phyloP scores from a whole-genome alignment of 768 basidiomycete genomes.

The Panaeolus papilionaceus region DNA sequence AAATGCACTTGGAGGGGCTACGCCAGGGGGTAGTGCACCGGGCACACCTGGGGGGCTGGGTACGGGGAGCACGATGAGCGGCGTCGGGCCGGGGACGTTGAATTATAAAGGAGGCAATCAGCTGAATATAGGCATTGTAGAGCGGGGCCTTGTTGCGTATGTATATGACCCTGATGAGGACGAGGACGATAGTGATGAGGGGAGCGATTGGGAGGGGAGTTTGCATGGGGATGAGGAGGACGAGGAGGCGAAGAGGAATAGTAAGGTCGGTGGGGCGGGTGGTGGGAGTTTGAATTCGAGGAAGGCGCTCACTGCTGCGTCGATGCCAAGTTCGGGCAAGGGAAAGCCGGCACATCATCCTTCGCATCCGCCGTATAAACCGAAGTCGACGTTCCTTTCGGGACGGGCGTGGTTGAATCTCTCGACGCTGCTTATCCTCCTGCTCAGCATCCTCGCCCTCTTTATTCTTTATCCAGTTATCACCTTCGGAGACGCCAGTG shows the following conservation, averaged over 20 bases:
- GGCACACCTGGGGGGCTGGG: background rate
- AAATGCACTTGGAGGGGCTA: too few relatives aligned
- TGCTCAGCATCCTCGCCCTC: conserved; percentile 62
- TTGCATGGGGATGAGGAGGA: conserved; percentile 25
- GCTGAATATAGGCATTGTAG: conserved; percentile 19
- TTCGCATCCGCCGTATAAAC: background rate
- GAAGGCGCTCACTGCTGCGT: background rate
- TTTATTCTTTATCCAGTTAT: conserved; percentile 84
- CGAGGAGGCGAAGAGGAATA: conserved; percentile 25
- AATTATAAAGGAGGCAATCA: background rate
- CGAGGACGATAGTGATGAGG: conserved; percentile 29
- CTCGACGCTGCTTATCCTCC: conserved; percentile 63
- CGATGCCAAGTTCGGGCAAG: background rate
- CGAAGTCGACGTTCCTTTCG: conserved; percentile 25
- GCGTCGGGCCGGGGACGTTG: conserved; percentile 10
- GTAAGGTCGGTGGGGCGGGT: conserved; percentile 18
- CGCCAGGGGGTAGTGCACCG: background rate
- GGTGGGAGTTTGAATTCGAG: conserved; percentile 18
- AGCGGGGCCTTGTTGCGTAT: conserved; percentile 59
- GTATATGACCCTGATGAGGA: conserved; percentile 60
- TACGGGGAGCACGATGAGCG: conserved; percentile 20
- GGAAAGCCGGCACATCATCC: background rate
- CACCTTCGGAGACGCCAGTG: conserved; percentile 44
- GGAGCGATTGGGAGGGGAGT: conserved; percentile 20
- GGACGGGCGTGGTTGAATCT: conserved; percentile 60